Conservation (phyloP, 2,329 filamentous ascomycete genomes). For the Verticillium nubilum region DNA sequence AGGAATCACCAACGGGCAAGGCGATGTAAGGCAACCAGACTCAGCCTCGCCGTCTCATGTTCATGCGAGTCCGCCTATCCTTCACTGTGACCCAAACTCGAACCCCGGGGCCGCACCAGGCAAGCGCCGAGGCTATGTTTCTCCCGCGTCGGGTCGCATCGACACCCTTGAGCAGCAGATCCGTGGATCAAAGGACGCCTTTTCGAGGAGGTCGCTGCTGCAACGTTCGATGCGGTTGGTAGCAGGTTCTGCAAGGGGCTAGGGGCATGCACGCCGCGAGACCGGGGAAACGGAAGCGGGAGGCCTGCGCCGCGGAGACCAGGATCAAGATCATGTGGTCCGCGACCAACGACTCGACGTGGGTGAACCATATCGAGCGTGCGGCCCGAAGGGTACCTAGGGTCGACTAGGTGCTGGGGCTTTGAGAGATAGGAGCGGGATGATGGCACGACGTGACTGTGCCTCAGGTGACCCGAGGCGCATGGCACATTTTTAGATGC, state of each 20-base stretch:
- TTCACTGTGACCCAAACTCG: background rate
- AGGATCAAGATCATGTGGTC: background rate
- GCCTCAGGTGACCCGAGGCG: background rate
- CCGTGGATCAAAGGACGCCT: background rate
- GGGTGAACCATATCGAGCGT: background rate
- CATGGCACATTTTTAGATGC: background rate
- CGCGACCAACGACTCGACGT: background rate
- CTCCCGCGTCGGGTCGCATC: too few species aligned
- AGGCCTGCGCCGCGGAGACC: background rate
- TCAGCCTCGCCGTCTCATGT: background rate
- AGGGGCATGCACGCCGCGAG: background rate
- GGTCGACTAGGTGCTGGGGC: background rate
- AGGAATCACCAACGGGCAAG: background rate
- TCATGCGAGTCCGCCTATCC: background rate
- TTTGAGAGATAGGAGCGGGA: background rate
- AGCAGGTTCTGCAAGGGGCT: background rate
- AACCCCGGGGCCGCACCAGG: background rate
- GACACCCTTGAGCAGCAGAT: background rate
- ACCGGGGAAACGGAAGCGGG: background rate
- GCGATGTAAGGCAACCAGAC: background rate
- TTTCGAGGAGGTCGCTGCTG: background rate
- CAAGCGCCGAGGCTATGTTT: background rate
- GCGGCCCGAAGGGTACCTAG: background rate
- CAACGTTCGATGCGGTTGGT: background rate
- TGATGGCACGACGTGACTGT: background rate